Conservation (phyloP, 1,139 yeast genomes). For the Suhomyces atakaporum region DNA sequence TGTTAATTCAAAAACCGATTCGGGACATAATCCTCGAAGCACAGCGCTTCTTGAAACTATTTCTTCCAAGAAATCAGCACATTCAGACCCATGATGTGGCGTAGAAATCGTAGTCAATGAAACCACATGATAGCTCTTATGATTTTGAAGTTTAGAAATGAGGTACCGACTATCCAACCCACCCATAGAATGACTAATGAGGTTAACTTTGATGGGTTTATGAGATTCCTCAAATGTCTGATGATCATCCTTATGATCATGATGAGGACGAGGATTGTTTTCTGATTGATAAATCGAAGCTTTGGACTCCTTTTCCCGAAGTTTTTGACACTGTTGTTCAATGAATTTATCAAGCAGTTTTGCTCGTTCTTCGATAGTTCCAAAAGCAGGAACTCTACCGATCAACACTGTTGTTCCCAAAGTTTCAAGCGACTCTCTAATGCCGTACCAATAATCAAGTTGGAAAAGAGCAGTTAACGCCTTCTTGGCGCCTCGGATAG, state of each 20-base stretch:
- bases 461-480: constrained; percentile 4
- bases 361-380: constrained; percentile 72
- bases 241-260: constrained; percentile 13
- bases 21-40: constrained; percentile 36
- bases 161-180: constrained; percentile 83
- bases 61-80: constrained; percentile 69
- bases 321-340: constrained; percentile 37
- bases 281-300: constrained; percentile 32
- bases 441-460: constrained; percentile 81
- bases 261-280: constrained; percentile 6
- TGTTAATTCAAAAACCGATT: constrained; percentile 61
- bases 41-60: constrained; percentile 17
- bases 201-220: constrained; percentile 55
- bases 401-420: constrained; percentile 71
- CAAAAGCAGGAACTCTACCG: constrained; percentile 83
- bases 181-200: constrained; percentile 95
- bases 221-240: constrained; percentile 16
- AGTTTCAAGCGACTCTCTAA: constrained; percentile 57
- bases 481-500: constrained; percentile 9
- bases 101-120: constrained; percentile 84
- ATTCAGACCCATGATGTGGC: constrained; percentile 85
- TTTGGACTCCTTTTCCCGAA: constrained; percentile 31
- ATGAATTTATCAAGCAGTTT: constrained; percentile 55
- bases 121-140: constrained; percentile 52
- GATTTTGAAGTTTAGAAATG: constrained; percentile 52